Base-by-base conservation (phyloP, 2,329 filamentous ascomycete species). In the Podosphaera xanthii region DNA sequence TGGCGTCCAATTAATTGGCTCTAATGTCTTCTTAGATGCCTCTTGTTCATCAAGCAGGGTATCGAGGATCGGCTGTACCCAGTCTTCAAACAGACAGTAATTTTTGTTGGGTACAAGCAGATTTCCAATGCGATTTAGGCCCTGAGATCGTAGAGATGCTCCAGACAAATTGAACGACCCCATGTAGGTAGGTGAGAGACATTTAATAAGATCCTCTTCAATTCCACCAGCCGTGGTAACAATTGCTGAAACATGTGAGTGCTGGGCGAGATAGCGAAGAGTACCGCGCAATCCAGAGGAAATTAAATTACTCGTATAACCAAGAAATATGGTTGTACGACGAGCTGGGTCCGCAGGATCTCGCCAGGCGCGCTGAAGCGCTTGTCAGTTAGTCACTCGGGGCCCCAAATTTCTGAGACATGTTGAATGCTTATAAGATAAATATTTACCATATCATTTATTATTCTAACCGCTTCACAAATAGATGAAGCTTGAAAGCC, bases 141-240 rank as follows among this genome's bases (percentile, higher is more conserved):
- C 92, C 69, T 87, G 85, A 62, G 82, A 78, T 46, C 92, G 86
- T 31, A 98, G 78, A 0, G 81, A 79, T 7, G 86, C 83, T 12
- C 92, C 92, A 0, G 78, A 73, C 0, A 87, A 83, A 58, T 78
- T 80, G 72, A 97, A 98, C 1, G 86, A 83, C 52, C 88, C 87
- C 69, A 97, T 82, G 71, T 96, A 98, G 0, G 92, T 98, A 58
- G 88, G 84, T 9, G 86, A 92, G 2, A 98, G 82, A 67, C 92
- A 98, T 74, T 98, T 98, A 77, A 98, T 98, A 60, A 98, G 83
- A 71, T 98, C 92, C 70, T 98, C 92, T 71, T 98, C 92, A 58
- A 98, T 81, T 57, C 92, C 92, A 52, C 92, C 92, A 0, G 92
- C 92, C 0, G 92, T 95, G 33, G 92, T 95, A 61, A 98, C 92